Conservation (phyloP, 768 basidiomycete genomes). For the Naganishia randhawae region DNA sequence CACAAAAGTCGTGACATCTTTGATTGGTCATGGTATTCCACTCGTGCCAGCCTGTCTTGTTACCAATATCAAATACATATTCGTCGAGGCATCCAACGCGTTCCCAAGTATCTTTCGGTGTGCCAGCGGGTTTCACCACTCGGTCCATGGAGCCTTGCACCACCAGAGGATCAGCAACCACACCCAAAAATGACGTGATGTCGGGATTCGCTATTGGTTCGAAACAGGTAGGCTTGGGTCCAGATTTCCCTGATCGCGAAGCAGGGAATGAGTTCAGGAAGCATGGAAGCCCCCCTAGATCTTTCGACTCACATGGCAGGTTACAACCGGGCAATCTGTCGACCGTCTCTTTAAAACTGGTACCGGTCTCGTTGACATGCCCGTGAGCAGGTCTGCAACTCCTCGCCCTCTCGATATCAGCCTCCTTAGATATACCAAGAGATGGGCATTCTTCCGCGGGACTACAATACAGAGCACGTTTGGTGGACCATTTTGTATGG, state of each 20-base stretch:
- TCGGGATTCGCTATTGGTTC: neutral
- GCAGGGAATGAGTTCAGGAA: neutral
- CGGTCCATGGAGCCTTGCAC: neutral
- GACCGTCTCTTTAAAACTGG: neutral
- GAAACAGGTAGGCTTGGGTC: conserved; percentile 22
- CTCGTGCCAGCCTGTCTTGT: conserved; percentile 22
- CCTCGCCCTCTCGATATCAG: conserved; percentile 22
- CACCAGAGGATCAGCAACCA: neutral
- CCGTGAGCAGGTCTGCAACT: conserved; percentile 31
- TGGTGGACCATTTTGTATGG: no score
- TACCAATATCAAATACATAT: conserved; percentile 8
- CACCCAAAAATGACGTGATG: conserved; percentile 20
- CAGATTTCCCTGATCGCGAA: conserved; percentile 9
- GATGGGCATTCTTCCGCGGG: conserved; percentile 31
- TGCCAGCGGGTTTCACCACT: neutral
- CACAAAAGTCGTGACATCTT: conserved; percentile 25
- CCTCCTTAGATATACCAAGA: conserved; percentile 30
- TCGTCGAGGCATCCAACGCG: conserved; percentile 20
- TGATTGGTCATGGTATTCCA: conserved; percentile 17
- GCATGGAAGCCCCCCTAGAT: neutral
- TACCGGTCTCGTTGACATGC: conserved; percentile 11
- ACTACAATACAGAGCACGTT: neutral
- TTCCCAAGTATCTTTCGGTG: conserved; percentile 7
- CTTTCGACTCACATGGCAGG: conserved; percentile 17
- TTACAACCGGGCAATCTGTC: conserved; percentile 28